Conservation (phyloP, 306 rosid genomes). For the Gastrolobium villosum region DNA sequence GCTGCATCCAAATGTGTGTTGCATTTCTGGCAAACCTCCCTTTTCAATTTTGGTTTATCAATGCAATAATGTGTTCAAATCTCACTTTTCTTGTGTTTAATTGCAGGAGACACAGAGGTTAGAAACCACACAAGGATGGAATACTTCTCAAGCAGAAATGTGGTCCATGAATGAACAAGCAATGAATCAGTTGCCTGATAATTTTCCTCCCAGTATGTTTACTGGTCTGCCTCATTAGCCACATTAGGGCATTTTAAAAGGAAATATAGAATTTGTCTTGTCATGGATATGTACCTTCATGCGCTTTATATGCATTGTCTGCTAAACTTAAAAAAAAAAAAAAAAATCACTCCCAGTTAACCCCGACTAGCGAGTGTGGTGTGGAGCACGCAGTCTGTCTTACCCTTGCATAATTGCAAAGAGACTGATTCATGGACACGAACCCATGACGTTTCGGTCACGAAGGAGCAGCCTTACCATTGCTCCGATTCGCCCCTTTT, state of each 20-base stretch:
- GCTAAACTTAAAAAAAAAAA: neutral
- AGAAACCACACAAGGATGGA: neutral
- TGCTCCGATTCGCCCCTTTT: no score
- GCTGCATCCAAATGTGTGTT: conserved; percentile 2
- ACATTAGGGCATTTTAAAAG: neutral
- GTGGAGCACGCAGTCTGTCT: no score
- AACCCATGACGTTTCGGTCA: no score
- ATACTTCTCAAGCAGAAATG: neutral
- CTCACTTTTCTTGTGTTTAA: conserved; percentile 10
- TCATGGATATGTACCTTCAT: neutral
- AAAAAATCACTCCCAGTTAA: no score
- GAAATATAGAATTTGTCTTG: neutral
- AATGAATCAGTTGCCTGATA: neutral
- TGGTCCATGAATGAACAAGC: neutral
- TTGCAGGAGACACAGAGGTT: conserved; percentile 13
- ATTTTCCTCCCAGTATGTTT: conserved; percentile 26
- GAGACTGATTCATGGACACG: no score
- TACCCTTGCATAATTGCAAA: no score
- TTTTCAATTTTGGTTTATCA: neutral
- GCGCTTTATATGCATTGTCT: neutral
- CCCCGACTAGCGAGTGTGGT: no score
- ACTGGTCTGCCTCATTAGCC: conserved; percentile 15
- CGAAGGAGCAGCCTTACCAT: no score
- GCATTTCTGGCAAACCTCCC: neutral
- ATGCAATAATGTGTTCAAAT: neutral